Evolutionary conservation across 2,329 filamentous ascomycete species (phyloP).

Genomic region (Stachybotrys chartarum): DNA sequence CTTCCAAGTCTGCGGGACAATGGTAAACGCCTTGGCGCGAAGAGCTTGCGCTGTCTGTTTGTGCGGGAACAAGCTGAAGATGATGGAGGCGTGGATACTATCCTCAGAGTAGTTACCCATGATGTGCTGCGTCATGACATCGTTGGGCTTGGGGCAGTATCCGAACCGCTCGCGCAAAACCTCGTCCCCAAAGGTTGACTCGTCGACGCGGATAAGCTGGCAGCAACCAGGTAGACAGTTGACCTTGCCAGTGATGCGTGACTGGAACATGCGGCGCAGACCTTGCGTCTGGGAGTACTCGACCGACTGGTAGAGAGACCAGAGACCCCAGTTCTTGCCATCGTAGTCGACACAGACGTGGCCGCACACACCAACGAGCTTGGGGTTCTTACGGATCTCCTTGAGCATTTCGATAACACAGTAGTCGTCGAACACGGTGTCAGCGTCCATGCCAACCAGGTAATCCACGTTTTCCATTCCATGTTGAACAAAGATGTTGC

Average conservation of each 20-base stretch:
- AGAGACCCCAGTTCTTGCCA: slow-evolving; percentile 30
- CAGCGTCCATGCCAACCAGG: slow-evolving; percentile 40
- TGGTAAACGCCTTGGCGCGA: slow-evolving; percentile 37
- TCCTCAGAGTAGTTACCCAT: slow-evolving; percentile 43
- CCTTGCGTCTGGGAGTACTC: slow-evolving; percentile 42
- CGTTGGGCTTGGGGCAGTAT: slow-evolving; percentile 40
- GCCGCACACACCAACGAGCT: slow-evolving; percentile 39
- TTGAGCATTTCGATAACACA: slow-evolving; percentile 37
- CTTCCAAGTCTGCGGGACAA: slow-evolving; percentile 35
- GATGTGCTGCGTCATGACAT: slow-evolving; percentile 40
- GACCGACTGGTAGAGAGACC: slow-evolving; percentile 39
- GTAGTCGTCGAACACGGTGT: slow-evolving; percentile 36
- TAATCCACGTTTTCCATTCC: slow-evolving; percentile 33
- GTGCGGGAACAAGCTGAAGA: slow-evolving; percentile 36
- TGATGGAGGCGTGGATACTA: slow-evolving; percentile 40
- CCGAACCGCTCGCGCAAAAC: slow-evolving; percentile 39
- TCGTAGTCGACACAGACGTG: slow-evolving; percentile 41
- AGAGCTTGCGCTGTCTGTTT: slow-evolving; percentile 39
- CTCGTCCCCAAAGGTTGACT: slow-evolving; percentile 38
- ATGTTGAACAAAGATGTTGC: slow-evolving; percentile 27
- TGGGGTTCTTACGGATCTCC: slow-evolving; percentile 33
- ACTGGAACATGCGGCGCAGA: slow-evolving; percentile 40
- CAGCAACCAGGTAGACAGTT: slow-evolving; percentile 42
- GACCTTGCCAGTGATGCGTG: slow-evolving; percentile 40
- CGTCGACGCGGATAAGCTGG: slow-evolving; percentile 41